These are phyloP conservation scores for Periconia sp. DNA, from an alignment of 2,329 filamentous ascomycete genomes.

Conservation along the genomic window DNA sequence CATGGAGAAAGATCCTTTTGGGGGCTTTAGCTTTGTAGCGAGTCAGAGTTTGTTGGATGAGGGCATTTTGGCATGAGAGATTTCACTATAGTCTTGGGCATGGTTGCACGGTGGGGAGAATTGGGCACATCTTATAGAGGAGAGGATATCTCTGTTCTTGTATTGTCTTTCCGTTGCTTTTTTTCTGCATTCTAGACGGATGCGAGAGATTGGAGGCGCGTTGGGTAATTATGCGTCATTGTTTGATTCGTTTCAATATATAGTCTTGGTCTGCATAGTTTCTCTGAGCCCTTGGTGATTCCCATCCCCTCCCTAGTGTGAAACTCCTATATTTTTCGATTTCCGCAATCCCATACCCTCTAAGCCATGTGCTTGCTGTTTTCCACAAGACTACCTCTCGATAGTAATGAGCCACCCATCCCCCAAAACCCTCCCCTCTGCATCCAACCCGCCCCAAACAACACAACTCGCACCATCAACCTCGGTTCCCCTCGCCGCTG, in stretches of 20 bases:
- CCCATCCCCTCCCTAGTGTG: too few relatives aligned
- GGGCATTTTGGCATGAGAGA: conserved; percentile 33
- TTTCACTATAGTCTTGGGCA: background rate
- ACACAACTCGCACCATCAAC: conserved; percentile 56
- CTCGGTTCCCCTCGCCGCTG: conserved; percentile 49
- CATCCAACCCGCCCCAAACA: conserved; percentile 60
- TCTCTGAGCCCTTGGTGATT: too few relatives aligned
- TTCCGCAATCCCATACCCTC: too few relatives aligned
- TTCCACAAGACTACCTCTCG: conserved; percentile 36
- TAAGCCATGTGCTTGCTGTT: too few relatives aligned
- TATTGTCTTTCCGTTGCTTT: background rate
- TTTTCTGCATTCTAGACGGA: background rate
- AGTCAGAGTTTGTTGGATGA: conserved; percentile 56
- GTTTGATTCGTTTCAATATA: too few relatives aligned
- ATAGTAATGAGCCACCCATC: conserved; percentile 53
- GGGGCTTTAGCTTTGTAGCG: conserved; percentile 61
- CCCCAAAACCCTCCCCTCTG: conserved; percentile 46
- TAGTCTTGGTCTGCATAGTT: too few relatives aligned
- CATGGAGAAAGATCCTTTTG: conserved; percentile 55
- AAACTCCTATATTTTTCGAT: too few relatives aligned
- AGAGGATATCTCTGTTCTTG: background rate
- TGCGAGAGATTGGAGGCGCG: too few relatives aligned
- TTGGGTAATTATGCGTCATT: too few relatives aligned
- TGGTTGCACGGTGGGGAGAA: background rate
- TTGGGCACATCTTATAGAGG: background rate